Percentiles rank a stretch among this genome's conserved stretches.
Conservation (phyloP, 495 filamentous ascomycete genomes). For the Lasiosphaeris hirsuta region DNA sequence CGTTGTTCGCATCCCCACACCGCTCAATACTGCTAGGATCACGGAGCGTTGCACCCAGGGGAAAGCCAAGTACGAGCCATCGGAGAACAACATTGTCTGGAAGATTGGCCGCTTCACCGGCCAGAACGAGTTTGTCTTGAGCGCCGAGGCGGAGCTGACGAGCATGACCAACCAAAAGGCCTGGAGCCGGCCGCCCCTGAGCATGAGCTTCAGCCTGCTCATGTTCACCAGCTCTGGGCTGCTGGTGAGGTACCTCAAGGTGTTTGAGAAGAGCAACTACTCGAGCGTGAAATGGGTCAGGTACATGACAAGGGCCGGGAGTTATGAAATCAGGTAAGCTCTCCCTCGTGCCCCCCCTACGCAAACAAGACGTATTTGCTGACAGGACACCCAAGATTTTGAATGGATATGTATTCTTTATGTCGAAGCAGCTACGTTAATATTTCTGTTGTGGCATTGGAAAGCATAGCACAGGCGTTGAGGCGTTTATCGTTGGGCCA, state of each 20-base stretch:
- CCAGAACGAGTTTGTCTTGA: slow-evolving; percentile 90
- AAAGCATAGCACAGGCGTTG: slow-evolving; percentile 2
- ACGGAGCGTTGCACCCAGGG: slow-evolving; percentile 93
- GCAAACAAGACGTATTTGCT: background rate
- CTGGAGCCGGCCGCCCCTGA: slow-evolving; percentile 92
- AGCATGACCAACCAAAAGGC: slow-evolving; percentile 98
- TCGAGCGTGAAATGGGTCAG: slow-evolving; percentile 98
- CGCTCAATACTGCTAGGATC: slow-evolving; percentile 92
- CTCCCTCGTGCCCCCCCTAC: background rate
- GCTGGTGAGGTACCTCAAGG: slow-evolving; percentile 93
- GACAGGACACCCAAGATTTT: slow-evolving; percentile 15
- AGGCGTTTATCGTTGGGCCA: background rate
- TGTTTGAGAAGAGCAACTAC: slow-evolving; percentile 99
- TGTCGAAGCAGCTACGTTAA: background rate
- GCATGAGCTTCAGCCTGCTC: slow-evolving; percentile 83
- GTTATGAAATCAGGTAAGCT: slow-evolving; percentile 69
- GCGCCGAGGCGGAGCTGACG: slow-evolving; percentile 87
- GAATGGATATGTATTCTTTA: slow-evolving; percentile 4
- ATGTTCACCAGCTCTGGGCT: slow-evolving; percentile 98
- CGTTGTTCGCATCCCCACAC: slow-evolving; percentile 91
- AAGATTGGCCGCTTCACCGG: slow-evolving; percentile 97
- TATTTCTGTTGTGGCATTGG: background rate
- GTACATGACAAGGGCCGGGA: slow-evolving; percentile 95
- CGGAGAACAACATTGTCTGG: slow-evolving; percentile 98
- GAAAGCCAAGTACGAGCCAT: slow-evolving; percentile 97